Evolutionary conservation across 73 alveolate species (phyloP).

Genomic region (Uronychia binucleata): DNA sequence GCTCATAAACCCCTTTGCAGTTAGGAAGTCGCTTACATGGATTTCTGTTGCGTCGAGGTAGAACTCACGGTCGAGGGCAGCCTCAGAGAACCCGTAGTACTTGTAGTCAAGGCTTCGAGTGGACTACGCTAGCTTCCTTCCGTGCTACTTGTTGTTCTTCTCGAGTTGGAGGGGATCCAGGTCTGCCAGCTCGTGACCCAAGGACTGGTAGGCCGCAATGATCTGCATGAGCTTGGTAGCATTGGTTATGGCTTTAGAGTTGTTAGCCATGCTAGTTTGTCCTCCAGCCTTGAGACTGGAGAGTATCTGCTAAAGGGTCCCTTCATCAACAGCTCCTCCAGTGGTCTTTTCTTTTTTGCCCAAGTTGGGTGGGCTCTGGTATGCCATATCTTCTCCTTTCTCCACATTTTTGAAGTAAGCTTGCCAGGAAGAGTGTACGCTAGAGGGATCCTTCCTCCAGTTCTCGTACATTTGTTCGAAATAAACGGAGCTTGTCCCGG

Average conservation of each 20-base stretch:
- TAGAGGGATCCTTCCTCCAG: slow-evolving; percentile 73
- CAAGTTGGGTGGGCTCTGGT: slow-evolving; percentile 48
- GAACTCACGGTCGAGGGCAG: slow-evolving; percentile 79
- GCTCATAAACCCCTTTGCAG: slow-evolving; percentile 66
- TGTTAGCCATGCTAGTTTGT: background rate
- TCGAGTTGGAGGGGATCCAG: slow-evolving; percentile 76
- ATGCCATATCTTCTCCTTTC: slow-evolving; percentile 49
- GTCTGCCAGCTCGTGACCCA: slow-evolving; percentile 85
- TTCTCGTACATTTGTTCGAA: slow-evolving; percentile 70
- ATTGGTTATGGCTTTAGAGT: slow-evolving; percentile 41
- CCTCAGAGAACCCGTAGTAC: slow-evolving; percentile 77
- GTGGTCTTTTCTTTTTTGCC: slow-evolving; percentile 29
- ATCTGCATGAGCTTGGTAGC: slow-evolving; percentile 66
- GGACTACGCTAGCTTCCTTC: background rate
- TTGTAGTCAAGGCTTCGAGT: slow-evolving; percentile 32
- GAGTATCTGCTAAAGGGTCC: background rate
- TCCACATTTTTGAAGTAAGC: slow-evolving; percentile 61
- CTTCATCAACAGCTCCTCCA: slow-evolving; percentile 8
- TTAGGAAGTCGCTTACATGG: too few species aligned
- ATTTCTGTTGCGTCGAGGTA: slow-evolving; percentile 56
- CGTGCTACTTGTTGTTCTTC: background rate
- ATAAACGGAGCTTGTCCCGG: slow-evolving; percentile 16
- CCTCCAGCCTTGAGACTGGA: slow-evolving; percentile 2
- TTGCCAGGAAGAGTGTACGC: slow-evolving; percentile 82
- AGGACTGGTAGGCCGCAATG: slow-evolving; percentile 67